These are phyloP conservation scores for Ogataea nakhonphanomensis DNA, from an alignment of 805 yeast genomes.

Conservation along the genomic window DNA sequence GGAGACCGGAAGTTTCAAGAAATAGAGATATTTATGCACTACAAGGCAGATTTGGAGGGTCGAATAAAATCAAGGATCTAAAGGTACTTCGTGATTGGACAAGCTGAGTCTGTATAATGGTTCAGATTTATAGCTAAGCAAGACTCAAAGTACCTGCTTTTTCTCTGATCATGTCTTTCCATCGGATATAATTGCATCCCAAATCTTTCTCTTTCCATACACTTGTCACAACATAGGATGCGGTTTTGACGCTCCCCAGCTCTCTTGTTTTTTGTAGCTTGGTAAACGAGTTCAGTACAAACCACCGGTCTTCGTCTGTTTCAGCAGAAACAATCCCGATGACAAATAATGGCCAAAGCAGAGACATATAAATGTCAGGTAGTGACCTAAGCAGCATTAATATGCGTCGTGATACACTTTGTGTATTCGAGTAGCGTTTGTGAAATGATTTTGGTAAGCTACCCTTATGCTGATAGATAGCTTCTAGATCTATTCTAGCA, in stretches of 20 bases:
- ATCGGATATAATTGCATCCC: slow-evolving; percentile 25
- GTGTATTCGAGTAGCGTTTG: slow-evolving; percentile 16
- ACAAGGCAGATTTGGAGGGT: slow-evolving; percentile 23
- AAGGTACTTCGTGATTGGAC: slow-evolving; percentile 7
- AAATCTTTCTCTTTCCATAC: slow-evolving; percentile 42
- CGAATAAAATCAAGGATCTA: slow-evolving; percentile 18
- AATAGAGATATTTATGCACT: slow-evolving; percentile 32
- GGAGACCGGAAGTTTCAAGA: slow-evolving; percentile 35
- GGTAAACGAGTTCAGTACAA: slow-evolving; percentile 33
- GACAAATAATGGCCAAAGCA: slow-evolving; percentile 41
- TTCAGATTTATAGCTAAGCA: slow-evolving; percentile 23
- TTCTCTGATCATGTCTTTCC: slow-evolving; percentile 38
- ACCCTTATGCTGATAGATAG: slow-evolving; percentile 17
- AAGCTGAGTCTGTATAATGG: not conserved
- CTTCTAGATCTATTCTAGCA: slow-evolving; percentile 35
- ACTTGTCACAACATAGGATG: slow-evolving; percentile 32
- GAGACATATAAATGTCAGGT: slow-evolving; percentile 35
- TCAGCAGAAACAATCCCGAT: slow-evolving; percentile 35
- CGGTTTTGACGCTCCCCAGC: slow-evolving; percentile 37
- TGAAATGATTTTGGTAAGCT: slow-evolving; percentile 1
- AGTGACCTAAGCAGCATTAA: slow-evolving; percentile 23
- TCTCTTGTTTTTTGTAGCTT: slow-evolving; percentile 36
- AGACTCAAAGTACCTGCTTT: slow-evolving; percentile 37
- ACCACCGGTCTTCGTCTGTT: slow-evolving; percentile 40
- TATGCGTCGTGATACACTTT: slow-evolving; percentile 21